Evolutionary conservation across 2,329 filamentous ascomycete genomes (phyloP).

Genomic region (Clarireedia homoeocarpa): DNA sequence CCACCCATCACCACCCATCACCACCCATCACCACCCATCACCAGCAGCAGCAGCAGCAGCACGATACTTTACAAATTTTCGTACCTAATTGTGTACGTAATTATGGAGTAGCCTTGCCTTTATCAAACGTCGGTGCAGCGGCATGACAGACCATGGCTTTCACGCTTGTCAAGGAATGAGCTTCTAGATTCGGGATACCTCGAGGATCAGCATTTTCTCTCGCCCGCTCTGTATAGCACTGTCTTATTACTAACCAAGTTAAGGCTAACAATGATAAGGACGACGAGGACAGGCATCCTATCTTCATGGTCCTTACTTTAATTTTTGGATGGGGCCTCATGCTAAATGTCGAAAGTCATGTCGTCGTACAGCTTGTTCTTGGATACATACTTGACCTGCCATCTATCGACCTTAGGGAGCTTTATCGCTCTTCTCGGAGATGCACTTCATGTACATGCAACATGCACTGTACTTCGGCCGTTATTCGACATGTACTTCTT

Average conservation of each 20-base stretch:
- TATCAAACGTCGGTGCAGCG: background rate
- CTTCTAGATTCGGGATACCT: slow-evolving; percentile 1
- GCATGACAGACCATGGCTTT: background rate
- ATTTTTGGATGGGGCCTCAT: too few species aligned
- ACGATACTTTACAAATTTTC: background rate
- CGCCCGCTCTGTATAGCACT: background rate
- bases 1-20: too few species aligned
- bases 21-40: too few species aligned
- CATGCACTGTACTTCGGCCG: background rate
- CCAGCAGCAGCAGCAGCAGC: too few species aligned
- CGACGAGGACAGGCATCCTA: background rate
- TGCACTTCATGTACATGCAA: background rate
- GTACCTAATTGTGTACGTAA: slow-evolving; percentile 3
- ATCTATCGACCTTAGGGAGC: slow-evolving; percentile 4
- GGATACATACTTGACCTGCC: background rate
- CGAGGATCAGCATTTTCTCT: slow-evolving; percentile 4
- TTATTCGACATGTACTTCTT: background rate
- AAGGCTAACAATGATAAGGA: background rate
- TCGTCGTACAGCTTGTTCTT: slow-evolving; percentile 1
- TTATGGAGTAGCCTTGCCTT: background rate
- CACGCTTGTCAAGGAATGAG: background rate
- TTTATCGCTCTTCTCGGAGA: slow-evolving; percentile 5
- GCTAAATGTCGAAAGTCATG: slow-evolving; percentile 1
- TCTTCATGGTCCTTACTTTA: too few species aligned
- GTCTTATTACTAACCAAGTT: background rate